A percentile compares a stretch with the other conserved stretches of the same genome.
phyloP scores from a whole-genome alignment of 2,329 filamentous ascomycete species.

The Penicillium sp. region DNA sequence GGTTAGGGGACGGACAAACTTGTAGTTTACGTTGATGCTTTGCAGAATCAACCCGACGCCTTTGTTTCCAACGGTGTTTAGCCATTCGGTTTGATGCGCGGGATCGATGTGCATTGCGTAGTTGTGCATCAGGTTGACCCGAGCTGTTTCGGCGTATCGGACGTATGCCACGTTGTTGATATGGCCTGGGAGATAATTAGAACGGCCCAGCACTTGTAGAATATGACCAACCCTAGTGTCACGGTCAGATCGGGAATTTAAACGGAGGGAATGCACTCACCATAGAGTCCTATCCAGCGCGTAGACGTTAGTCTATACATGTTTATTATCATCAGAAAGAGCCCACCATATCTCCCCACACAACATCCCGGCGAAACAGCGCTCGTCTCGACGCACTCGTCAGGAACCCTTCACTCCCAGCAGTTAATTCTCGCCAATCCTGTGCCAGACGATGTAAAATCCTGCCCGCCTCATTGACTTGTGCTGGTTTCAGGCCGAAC shows the following conservation, averaged over 20 bases:
- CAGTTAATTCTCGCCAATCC: slow-evolving; percentile 69
- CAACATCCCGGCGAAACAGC: slow-evolving; percentile 63
- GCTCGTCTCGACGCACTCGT: slow-evolving; percentile 60
- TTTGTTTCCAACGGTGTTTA: slow-evolving; percentile 62
- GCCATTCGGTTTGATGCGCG: slow-evolving; percentile 61
- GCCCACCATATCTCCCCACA: slow-evolving; percentile 80
- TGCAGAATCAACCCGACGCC: slow-evolving; percentile 71
- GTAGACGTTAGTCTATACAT: not conserved
- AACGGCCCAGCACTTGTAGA: not conserved
- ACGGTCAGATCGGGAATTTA: not conserved
- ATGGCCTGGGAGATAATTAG: slow-evolving; percentile 53
- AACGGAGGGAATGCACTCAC: slow-evolving; percentile 27
- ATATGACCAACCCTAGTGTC: slow-evolving; percentile 1
- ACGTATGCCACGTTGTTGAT: slow-evolving; percentile 86
- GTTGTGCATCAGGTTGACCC: slow-evolving; percentile 73
- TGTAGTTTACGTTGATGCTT: slow-evolving; percentile 78
- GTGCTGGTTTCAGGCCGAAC: slow-evolving; percentile 62
- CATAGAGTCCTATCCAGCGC: slow-evolving; percentile 42
- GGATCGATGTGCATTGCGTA: slow-evolving; percentile 63
- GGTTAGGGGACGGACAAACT: slow-evolving; percentile 61
- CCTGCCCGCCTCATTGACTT: slow-evolving; percentile 55
- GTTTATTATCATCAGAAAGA: not conserved
- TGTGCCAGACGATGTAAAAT: slow-evolving; percentile 58
- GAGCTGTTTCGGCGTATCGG: slow-evolving; percentile 75
- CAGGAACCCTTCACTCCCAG: slow-evolving; percentile 72